A percentile compares a stretch with the other conserved stretches of the same genome.
Conservation (phyloP, 305 asterid species). For the Ilex paraguariensis region DNA sequence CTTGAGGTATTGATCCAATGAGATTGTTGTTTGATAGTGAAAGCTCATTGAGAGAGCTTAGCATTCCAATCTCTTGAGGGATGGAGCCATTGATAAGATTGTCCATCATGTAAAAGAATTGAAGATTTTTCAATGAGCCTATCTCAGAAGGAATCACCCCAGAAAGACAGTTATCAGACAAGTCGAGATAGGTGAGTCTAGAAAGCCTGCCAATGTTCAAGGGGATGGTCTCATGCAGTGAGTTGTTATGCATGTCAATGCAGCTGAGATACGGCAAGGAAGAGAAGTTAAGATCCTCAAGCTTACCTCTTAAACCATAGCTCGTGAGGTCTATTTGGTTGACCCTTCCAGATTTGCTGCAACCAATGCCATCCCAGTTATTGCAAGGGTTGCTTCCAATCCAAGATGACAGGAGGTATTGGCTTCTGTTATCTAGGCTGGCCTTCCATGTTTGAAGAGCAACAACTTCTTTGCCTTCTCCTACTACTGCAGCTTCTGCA, state of each 20-base stretch:
- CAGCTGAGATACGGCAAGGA: slow-evolving; percentile 15
- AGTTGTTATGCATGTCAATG: slow-evolving; percentile 3
- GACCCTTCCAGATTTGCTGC: no score
- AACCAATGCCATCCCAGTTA: no score
- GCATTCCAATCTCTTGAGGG: slow-evolving; percentile 17
- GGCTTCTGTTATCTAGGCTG: slow-evolving; percentile 11
- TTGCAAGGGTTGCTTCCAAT: neutral
- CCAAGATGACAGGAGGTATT: slow-evolving; percentile 23
- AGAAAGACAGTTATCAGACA: slow-evolving; percentile 10
- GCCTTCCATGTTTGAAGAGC: no score
- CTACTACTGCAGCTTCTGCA: no score
- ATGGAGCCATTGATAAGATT: slow-evolving; percentile 18
- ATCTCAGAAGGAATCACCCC: slow-evolving; percentile 24
- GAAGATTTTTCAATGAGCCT: slow-evolving; percentile 11
- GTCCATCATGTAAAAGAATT: neutral
- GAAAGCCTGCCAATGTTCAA: slow-evolving; percentile 15
- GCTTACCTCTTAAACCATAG: slow-evolving; percentile 3
- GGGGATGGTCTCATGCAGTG: slow-evolving; percentile 19
- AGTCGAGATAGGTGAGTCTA: slow-evolving; percentile 13
- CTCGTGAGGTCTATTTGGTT: no score
- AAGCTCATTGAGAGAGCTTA: slow-evolving; percentile 9
- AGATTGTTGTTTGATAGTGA: slow-evolving; percentile 2
- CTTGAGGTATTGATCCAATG: neutral
- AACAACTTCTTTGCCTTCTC: no score
- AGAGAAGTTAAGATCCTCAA: slow-evolving; percentile 15